phyloP scores from a whole-genome alignment of 345 rosid species.

The Eucalyptus marginata region DNA sequence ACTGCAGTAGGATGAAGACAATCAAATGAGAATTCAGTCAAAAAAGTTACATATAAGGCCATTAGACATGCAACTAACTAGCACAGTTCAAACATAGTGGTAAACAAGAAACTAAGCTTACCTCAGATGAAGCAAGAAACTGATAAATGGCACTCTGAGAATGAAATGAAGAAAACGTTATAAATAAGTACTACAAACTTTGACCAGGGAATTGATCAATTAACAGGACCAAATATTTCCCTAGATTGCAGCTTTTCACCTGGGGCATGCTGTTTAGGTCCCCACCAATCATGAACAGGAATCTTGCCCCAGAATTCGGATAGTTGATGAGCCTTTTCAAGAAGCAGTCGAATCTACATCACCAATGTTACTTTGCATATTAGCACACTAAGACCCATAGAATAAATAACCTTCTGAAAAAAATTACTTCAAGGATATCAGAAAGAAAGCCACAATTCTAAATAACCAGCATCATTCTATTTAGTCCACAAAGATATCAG shows the following conservation, averaged over 20 bases:
- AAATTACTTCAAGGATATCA: not conserved
- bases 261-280: constrained; percentile 77
- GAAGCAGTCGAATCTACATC: constrained; percentile 57
- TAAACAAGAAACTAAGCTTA: constrained; percentile 16
- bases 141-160: constrained; percentile 81
- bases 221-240: not conserved
- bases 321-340: constrained; percentile 67
- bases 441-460: not conserved
- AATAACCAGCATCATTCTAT: not conserved
- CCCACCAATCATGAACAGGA: constrained; percentile 71
- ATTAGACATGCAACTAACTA: not conserved
- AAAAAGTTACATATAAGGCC: not conserved
- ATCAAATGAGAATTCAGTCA: not conserved
- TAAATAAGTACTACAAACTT: not conserved
- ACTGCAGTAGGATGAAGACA: constrained; percentile 21
- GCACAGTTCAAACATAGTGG: not conserved
- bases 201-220: not conserved
- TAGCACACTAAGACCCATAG: not conserved
- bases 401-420: not conserved
- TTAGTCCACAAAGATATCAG: not conserved
- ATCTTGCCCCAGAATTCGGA: constrained; percentile 73
- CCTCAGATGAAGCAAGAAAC: constrained; percentile 74
- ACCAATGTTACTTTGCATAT: not conserved
- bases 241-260: constrained; percentile 22
- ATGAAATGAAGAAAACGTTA: constrained; percentile 5